Evolutionary conservation across 169 alveolate genomes (phyloP).

Genomic region (Neospora caninum): DNA sequence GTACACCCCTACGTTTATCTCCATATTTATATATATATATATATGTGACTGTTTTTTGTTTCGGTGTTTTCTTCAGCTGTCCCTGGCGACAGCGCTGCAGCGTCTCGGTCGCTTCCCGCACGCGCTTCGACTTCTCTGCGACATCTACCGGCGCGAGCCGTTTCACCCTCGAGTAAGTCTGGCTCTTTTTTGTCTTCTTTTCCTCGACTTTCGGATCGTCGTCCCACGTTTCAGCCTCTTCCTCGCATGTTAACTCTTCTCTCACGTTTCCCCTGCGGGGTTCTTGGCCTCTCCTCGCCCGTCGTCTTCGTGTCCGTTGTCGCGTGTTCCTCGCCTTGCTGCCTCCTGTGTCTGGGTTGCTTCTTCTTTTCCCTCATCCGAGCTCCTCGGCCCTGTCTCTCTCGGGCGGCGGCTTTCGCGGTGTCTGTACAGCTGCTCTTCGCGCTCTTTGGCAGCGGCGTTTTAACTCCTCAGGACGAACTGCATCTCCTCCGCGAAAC

Average conservation of each 20-base stretch:
- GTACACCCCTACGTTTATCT: neutral
- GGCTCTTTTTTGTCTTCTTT: neutral
- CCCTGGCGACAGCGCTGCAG: neutral
- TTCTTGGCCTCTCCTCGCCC: too few species aligned
- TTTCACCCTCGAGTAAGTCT: neutral
- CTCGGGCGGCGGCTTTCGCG: neutral
- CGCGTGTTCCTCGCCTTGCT: neutral
- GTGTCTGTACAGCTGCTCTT: neutral
- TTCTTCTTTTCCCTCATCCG: neutral
- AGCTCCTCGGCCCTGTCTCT: neutral
- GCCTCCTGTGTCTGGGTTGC: neutral
- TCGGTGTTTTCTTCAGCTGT: neutral
- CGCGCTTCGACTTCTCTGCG: neutral
- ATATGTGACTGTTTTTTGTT: neutral
- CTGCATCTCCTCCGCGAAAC: neutral
- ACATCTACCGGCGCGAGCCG: neutral
- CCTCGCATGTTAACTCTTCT: neutral
- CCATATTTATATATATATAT: neutral
- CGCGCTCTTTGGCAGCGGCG: conserved; percentile 28
- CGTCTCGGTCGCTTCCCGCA: conserved; percentile 8
- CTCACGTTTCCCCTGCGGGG: too few species aligned
- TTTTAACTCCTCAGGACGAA: neutral
- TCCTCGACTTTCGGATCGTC: neutral
- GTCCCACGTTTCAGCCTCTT: neutral
- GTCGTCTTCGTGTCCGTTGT: too few species aligned